phyloP scores from a whole-genome alignment of 768 basidiomycete genomes.

The Pholiota microspora region DNA sequence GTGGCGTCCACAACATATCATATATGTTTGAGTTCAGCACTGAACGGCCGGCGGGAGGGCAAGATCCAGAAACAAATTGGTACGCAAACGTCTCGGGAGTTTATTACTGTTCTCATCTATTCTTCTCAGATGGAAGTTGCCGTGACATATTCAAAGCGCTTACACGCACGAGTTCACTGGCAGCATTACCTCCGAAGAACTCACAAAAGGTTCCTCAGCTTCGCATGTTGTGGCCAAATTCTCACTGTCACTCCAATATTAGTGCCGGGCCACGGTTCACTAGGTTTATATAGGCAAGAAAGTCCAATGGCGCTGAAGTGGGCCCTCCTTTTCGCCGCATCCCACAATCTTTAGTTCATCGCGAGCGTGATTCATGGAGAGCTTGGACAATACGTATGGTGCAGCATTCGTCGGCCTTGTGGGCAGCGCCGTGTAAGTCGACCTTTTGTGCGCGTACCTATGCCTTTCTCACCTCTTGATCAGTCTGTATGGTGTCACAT shows the following conservation, averaged over 20 bases:
- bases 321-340: constrained; percentile 10
- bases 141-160: constrained; percentile 2
- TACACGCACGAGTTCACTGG: background rate
- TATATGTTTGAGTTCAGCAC: too few species aligned
- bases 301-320: background rate
- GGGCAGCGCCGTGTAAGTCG: constrained; percentile 40
- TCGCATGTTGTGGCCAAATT: background rate
- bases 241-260: constrained; percentile 3
- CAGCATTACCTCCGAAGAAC: background rate
- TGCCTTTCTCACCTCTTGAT: background rate
- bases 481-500: constrained; percentile 47
- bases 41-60: too few species aligned
- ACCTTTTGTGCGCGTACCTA: background rate
- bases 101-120: background rate
- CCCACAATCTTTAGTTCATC: background rate
- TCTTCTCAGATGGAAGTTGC: constrained; percentile 1
- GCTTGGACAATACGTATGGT: constrained; percentile 49
- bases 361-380: constrained; percentile 41
- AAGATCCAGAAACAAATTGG: background rate
- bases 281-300: constrained; percentile 10
- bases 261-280: background rate
- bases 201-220: constrained; percentile 5
- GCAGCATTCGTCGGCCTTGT: constrained; percentile 45
- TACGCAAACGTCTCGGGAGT: background rate
- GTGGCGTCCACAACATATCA: too few species aligned